Base-by-base conservation (phyloP, 2,329 filamentous ascomycete species). In the Coniella lustricola region DNA sequence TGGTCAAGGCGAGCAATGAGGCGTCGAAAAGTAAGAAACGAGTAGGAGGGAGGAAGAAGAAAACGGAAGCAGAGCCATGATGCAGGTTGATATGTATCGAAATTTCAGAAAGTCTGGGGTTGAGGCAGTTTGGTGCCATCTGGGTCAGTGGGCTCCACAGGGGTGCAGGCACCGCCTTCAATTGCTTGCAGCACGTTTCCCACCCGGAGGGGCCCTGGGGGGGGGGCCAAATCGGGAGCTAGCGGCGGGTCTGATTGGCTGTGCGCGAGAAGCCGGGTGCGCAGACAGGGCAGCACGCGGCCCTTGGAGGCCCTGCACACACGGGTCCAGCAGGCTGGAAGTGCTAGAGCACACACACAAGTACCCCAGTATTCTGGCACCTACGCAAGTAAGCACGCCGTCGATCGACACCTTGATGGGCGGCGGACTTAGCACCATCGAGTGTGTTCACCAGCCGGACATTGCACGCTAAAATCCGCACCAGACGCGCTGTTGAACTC, bases 1-100 rank as follows among this genome's bases (percentile, higher is more conserved):
- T 42, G 33, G 42, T 55, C 43, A 47, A 43, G 34, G 29, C 4
- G 53, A 58, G 45, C 50, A 51, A 45, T 16, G 35, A 25, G 34
- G 18, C 14, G 31, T 35, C 13, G 43, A 17, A 17, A 25, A 18
- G 18, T 13, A 5, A 29, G 25, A 29, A 29, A 29, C 10, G 25
- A 29, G 25, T 10, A 29, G 25, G 10, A 14, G 31, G 16, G 44
- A 4, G 37, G 18, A 7, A 31, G 33, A 13, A 7, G 33, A 13
- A 16, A 35, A 35, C 7, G 33, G n/a, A 35, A 16, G n/a, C 7
- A 35, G 5, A 5, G n/a, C 14, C 5, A 29, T 5, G 25, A 29
- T 29, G 25, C 25, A 44, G 41, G 50, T 43, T 50, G 34, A 52
- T 50, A n/a, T n/a, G n/a, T n/a, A 52, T 52, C 25, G 39, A 48